phyloP scores from a whole-genome alignment of 2,329 filamentous ascomycete species.

The Colletotrichum neosansevieriae region DNA sequence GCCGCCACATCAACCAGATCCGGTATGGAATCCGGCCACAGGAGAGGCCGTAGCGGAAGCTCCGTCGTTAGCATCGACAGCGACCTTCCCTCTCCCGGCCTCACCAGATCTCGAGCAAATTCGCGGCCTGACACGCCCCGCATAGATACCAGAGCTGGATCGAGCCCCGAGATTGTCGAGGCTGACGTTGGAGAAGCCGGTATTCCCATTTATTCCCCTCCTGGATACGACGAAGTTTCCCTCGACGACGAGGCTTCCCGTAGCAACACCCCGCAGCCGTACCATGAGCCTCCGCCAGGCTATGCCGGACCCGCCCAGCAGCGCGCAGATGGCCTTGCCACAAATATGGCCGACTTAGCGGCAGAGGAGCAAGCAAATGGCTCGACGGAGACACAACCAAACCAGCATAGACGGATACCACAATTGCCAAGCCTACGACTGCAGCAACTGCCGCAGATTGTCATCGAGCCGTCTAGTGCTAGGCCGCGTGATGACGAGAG shows the following conservation, averaged over 20 bases:
- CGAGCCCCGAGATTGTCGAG: slow-evolving; percentile 65
- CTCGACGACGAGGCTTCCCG: slow-evolving; percentile 55
- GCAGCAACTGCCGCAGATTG: slow-evolving; percentile 65
- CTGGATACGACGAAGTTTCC: slow-evolving; percentile 66
- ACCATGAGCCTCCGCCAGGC: slow-evolving; percentile 62
- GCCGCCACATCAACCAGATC: slow-evolving; percentile 51
- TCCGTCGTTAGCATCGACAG: slow-evolving; percentile 68
- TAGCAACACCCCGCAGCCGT: slow-evolving; percentile 54
- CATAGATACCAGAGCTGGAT: slow-evolving; percentile 57
- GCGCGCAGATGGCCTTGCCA: slow-evolving; percentile 32
- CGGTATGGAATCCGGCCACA: slow-evolving; percentile 52
- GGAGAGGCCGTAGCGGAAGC: slow-evolving; percentile 53
- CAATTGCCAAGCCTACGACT: slow-evolving; percentile 67
- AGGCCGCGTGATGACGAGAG: slow-evolving; percentile 36
- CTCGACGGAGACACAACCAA: slow-evolving; percentile 41
- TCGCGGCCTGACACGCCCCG: slow-evolving; percentile 59
- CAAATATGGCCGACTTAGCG: slow-evolving; percentile 42
- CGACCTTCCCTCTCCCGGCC: slow-evolving; percentile 55
- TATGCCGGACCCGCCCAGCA: slow-evolving; percentile 57
- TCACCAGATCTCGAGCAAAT: slow-evolving; percentile 53
- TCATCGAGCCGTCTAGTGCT: slow-evolving; percentile 65
- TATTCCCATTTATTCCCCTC: slow-evolving; percentile 60
- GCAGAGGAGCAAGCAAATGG: slow-evolving; percentile 42
- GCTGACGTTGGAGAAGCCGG: slow-evolving; percentile 60
- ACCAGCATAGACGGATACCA: slow-evolving; percentile 50